These are phyloP conservation scores for Tylopilus balloui DNA, from an alignment of 768 basidiomycete genomes.

Conservation along the genomic window DNA sequence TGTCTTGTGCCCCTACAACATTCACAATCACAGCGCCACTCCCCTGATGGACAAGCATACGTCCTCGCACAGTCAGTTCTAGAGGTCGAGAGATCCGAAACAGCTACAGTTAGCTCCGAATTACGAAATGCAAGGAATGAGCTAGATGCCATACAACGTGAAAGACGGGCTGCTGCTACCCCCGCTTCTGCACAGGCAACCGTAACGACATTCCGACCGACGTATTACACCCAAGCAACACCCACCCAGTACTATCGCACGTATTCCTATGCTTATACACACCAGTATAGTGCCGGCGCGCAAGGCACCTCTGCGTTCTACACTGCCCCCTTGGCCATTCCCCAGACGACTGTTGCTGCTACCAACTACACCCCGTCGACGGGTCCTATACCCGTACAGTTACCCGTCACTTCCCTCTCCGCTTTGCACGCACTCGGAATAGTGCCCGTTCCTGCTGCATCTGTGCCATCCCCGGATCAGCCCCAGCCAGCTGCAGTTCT, in stretches of 20 bases:
- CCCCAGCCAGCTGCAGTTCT: conserved; percentile 74
- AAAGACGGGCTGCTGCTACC: conserved; percentile 49
- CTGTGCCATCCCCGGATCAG: conserved; percentile 50
- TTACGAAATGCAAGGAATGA: conserved; percentile 60
- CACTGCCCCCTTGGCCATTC: conserved; percentile 29
- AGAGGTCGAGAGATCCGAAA: conserved; percentile 64
- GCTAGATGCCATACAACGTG: conserved; percentile 62
- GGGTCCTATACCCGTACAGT: conserved; percentile 55
- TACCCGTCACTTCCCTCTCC: conserved; percentile 56
- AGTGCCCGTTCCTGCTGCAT: conserved; percentile 57
- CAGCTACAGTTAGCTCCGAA: conserved; percentile 51
- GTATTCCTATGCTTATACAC: conserved; percentile 63
- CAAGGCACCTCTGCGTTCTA: conserved; percentile 24
- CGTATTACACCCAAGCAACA: conserved; percentile 32
- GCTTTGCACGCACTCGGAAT: conserved; percentile 71
- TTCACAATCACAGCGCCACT: conserved; percentile 49
- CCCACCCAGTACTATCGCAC: conserved; percentile 58
- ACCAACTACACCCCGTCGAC: conserved; percentile 31
- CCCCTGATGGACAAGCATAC: conserved; percentile 61
- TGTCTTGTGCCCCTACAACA: conserved; percentile 1
- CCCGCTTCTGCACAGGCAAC: conserved; percentile 30
- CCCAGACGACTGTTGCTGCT: conserved; percentile 33
- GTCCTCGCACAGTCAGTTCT: conserved; percentile 58
- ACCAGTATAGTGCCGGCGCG: conserved; percentile 41
- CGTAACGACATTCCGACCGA: conserved; percentile 38